Evolutionary conservation across 495 filamentous ascomycete genomes (phyloP), one percentile per base, ranked within the genome.

Genomic region (Penicillium longicatenatum): DNA sequence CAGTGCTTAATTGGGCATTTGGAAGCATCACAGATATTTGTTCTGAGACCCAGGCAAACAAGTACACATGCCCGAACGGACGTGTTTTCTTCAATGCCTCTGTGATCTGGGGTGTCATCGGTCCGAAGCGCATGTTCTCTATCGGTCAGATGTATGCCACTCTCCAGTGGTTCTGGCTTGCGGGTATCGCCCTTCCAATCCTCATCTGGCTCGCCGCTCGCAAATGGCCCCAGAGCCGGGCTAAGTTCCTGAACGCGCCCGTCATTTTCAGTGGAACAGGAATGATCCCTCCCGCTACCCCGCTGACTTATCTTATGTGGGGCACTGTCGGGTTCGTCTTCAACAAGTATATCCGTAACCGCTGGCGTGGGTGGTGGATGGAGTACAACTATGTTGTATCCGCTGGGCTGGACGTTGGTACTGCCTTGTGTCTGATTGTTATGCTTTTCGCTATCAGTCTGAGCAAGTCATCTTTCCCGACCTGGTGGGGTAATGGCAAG

Each of bases 321-420:
- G 86, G 84, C 14, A 75, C 84, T 24, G 82, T 88, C 19, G 88
- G 88, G 4, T 77, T 81, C 52, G 37, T 84, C 43, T 91, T 90
- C 74, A 88, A 90, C 68, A 86, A 82, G 66, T 83, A 72, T 52
- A 82, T 89, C 57, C 78, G 82, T 42, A 75, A 84, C 57, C 77
- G 79, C 57, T 85, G 76, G 72, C 81, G 77, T 26, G 87, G 86
- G 31, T 90, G 87, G 88, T 90, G 86, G 88, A 75, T 86, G 75
- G 83, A 87, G 60, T 91, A 90, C 70, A 92, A 91, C 76, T 35
- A 51, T 17, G 31, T 51, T 22, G 14, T 51, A 0, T 89, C 87
- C 26, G 88, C 89, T 0, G 89, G 84, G 4, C 74, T 93, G 57
- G 87, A 90, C 62, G 82, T 82, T 45, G 89, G 89, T 16, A 75